Evolutionary conservation across 1,284 basidiomycete species (phyloP), one percentile per base, ranked within the genome.

Genomic region (Xerocomus minutiporus): DNA sequence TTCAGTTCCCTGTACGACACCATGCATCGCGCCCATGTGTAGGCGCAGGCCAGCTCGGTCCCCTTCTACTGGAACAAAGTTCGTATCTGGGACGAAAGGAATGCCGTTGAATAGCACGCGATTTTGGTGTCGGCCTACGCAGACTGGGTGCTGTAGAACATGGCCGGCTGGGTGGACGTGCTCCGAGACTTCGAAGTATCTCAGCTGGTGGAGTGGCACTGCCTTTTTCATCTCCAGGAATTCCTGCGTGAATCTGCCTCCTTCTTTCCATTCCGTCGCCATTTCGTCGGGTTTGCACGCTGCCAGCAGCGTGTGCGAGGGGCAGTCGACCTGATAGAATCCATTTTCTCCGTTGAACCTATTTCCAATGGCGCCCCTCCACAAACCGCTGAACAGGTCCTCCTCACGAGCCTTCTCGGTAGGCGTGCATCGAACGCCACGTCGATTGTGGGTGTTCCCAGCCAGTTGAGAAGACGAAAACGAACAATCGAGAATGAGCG

Each of bases 401-500:
- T 80, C 75, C 7, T 75, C 67, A 15, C 66, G 67, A 12, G 77
- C 74, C 58, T 81, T 81, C 20, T 65, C 62, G 0, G 81, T 77
- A 12, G 77, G 75, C 11, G 82, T 83, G 72, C 75, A 83, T 46
- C 82, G 79, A 50, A 75, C 73, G 54, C 71, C 70, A 39, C 71
- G 73, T 31, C 79, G 74, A 57, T 75, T 70, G 23, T 72, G 73
- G 29, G 68, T 60, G 20, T 72, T 70, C 46, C 70, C 64, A 9
- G 66, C 63, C 20, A 73, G 67, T 41, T 71, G 69, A 13, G 68
- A 56, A 6, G 78, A 74, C 15, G 77, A 74, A 67, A 86, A 86
- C 59, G 81, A 85, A 57, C 80, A 77, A 63, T 86, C 84, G 35
- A 85, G 70, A 48, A 86, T 75, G 48, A 86, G 66, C 4, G 83